phyloP scores from a whole-genome alignment of 176 grass and related monocot species.

The Tuctoria greenei region DNA sequence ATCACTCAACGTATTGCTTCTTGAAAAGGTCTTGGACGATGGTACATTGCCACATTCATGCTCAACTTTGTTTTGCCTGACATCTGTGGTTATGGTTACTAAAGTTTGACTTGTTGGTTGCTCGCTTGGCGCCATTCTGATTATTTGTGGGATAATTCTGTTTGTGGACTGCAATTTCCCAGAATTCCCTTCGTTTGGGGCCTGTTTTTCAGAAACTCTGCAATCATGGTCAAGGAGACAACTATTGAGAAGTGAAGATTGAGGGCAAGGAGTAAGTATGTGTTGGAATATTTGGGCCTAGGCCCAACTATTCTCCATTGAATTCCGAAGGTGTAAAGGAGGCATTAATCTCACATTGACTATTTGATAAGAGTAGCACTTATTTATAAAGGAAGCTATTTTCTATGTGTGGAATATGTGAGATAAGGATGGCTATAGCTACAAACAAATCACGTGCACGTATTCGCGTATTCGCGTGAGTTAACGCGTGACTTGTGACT shows the following conservation, averaged over 20 bases:
- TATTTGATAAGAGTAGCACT: no score
- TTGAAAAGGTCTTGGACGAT: slow-evolving; percentile 43
- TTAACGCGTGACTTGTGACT: no score
- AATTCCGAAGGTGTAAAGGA: no score
- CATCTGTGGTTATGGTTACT: slow-evolving; percentile 40
- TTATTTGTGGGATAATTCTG: slow-evolving; percentile 45
- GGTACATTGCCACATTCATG: slow-evolving; percentile 25
- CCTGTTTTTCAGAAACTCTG: slow-evolving; percentile 35
- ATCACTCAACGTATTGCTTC: slow-evolving; percentile 34
- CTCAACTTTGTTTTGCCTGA: slow-evolving; percentile 6
- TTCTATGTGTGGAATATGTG: no score
- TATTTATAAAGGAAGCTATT: no score
- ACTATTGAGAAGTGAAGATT: neutral
- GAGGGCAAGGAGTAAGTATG: neutral
- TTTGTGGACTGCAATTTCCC: slow-evolving; percentile 7
- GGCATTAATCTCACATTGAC: no score
- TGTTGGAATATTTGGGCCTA: no score
- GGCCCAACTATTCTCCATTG: no score
- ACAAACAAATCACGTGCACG: no score
- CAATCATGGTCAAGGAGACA: neutral
- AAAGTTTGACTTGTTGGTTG: slow-evolving; percentile 34
- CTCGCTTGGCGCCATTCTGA: slow-evolving; percentile 46
- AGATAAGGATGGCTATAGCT: no score
- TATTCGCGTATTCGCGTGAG: no score
- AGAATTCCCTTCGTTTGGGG: slow-evolving; percentile 21